Evolutionary conservation across 2,329 filamentous ascomycete species (phyloP), one percentile per base, ranked within the genome.

Genomic region (Eurotiales sp.): DNA sequence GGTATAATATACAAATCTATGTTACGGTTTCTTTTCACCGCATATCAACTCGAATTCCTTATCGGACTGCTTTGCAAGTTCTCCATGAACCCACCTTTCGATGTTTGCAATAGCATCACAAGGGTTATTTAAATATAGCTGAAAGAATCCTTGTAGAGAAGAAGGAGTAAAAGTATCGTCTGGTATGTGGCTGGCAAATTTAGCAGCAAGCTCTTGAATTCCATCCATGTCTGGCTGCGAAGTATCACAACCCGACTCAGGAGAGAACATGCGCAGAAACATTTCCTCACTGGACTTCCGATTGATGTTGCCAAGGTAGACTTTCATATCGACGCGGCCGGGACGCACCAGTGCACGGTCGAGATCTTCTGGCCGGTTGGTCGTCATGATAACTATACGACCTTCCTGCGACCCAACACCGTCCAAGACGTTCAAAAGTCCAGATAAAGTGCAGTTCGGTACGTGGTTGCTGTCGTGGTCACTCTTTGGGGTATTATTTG

Each of bases 371-470:
- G 85, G 85, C 54, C 83, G 80, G 68, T 92, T 93, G 27, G 86
- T 90, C 0, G 88, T 91, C 85, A 91, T 90, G 71, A 92, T 84
- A 15, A 92, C 78, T 11, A 92, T 81, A 41, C 87, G 81, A 22
- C 87, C 88, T 70, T 92, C 88, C 59, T 88, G 86, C 3, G 84
- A 87, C 1, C 86, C 86, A 1, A 90, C 87, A 50, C 89, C 87
- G 61, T 95, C 88, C 36, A 95, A 89, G 52, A 86, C 86, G 67
- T 95, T 95, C 46, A 95, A 78, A 1, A 95, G 77, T 0, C 88
- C 88, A 0, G 87, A 88, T 2, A 93, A 77, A 1, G 86, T 88
- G 58, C 46, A 54, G 19, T 50, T 50, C n/a, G n/a, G 46, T 19
- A 54, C 23, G 1, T 19, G 23, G 19, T 53, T 25, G 40, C 30